A percentile compares a stretch with the other conserved stretches of the same genome.
These are phyloP conservation scores for Echinosophora koreensis DNA, from an alignment of 306 rosid genomes.

Conservation along the genomic window DNA sequence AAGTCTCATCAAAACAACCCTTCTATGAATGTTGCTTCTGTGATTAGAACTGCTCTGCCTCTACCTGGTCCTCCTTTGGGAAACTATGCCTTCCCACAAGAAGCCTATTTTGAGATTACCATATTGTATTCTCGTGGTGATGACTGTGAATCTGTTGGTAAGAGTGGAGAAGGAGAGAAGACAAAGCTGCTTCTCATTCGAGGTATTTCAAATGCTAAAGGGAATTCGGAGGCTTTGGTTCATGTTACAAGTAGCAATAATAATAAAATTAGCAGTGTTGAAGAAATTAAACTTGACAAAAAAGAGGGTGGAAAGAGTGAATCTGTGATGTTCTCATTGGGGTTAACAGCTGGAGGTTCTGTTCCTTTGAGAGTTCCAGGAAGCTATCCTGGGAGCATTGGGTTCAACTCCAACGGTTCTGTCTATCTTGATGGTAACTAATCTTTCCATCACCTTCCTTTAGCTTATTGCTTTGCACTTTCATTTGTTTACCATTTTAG, in stretches of 20 bases:
- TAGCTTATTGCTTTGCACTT: constrained; percentile 17
- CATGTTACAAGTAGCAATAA: constrained; percentile 57
- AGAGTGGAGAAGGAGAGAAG: constrained; percentile 74
- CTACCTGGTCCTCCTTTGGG: constrained; percentile 89
- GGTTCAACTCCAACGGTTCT: constrained; percentile 92
- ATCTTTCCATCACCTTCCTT: background rate
- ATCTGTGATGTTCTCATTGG: constrained; percentile 67
- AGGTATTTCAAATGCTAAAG: constrained; percentile 53
- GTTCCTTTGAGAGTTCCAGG: constrained; percentile 79
- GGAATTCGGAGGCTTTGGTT: constrained; percentile 68
- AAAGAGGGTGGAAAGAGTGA: constrained; percentile 59
- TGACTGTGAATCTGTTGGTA: constrained; percentile 55
- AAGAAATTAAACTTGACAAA: constrained; percentile 62
- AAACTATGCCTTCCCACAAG: constrained; percentile 77
- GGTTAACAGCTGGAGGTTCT: constrained; percentile 69
- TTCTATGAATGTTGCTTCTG: constrained; percentile 55
- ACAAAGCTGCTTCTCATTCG: constrained; percentile 72
- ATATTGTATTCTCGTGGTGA: constrained; percentile 56
- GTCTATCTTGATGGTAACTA: constrained; percentile 84
- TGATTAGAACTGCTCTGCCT: constrained; percentile 74
- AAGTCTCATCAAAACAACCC: constrained; percentile 45
- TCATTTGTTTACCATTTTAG: constrained; percentile 22
- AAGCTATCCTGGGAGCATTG: constrained; percentile 85
- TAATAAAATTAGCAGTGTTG: constrained; percentile 57
- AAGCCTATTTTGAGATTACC: constrained; percentile 90